Base-by-base conservation (phyloP, 495 filamentous ascomycete genomes). In the Penicillium egyptiacum region DNA sequence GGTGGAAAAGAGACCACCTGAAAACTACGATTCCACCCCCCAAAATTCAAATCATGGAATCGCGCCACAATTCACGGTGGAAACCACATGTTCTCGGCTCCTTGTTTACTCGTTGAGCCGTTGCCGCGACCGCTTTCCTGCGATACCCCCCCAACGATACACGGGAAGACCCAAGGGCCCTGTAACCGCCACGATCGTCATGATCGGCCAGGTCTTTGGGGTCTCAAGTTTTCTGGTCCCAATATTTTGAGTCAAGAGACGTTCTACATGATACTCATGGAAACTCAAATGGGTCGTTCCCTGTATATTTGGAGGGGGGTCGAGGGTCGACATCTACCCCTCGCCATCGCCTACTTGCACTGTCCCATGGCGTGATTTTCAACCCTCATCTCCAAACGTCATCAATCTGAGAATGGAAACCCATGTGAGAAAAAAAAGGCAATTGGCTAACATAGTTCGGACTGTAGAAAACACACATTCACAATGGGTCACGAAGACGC, bases 401-500 rank as follows among this genome's bases (percentile, higher is more conserved):
- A 47, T 44, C 49, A 42, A 45, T 40, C 31, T n/a, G 19, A 22
- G 23, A 50, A 35, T 2, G 2, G 28, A 17, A 44, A 11, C 26
- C 2, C 6, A 39, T 39, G 3, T n/a, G 35, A 39, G 30, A 40
- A 46, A 5, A 58, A 23, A 31, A 17, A 46, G 26, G 4, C 33
- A 31, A 5, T 42, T 25, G 5, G 53, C 63, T 67, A 52, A 69
- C 37, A 26, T 30, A 45, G 14, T 47, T 56, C 53, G 42, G 10
- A 46, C 43, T 60, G 14, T 53, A 70, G 65, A 66, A 64, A 61
- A 40, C 54, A 56, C 59, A 46, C 64, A 59, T 68, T 78, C 81
- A 95, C 80, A 79, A 98, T 98, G 94, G 92, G 90, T 82, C 90
- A 96, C 86, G 94, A 98, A 86, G 91, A 98, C 80, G 92, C 92